These are phyloP conservation scores for Dentiscutata heterogama DNA, from an alignment of 371 early-diverging fungal genomes.

Conservation along the genomic window DNA sequence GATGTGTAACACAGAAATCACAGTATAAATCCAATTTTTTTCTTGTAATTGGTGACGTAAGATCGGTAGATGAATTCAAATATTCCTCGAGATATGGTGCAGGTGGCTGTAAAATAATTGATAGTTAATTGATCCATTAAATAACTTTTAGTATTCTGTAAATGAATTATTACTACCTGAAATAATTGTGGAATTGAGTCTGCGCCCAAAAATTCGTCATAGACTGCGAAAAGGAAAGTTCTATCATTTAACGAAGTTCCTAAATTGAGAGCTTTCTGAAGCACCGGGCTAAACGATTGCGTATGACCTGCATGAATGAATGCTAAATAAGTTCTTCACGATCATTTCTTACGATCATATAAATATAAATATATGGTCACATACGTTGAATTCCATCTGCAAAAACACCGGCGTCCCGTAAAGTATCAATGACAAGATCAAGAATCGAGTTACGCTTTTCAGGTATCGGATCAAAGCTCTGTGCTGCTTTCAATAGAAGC, in stretches of 20 bases:
- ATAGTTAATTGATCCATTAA: neutral
- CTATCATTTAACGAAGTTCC: constrained; percentile 31
- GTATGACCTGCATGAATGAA: neutral
- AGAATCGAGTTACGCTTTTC: constrained; percentile 30
- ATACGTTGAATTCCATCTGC: constrained; percentile 13
- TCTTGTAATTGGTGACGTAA: neutral
- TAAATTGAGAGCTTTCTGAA: constrained; percentile 36
- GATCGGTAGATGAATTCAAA: constrained; percentile 15
- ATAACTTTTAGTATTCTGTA: too few relatives aligned
- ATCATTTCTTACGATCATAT: neutral
- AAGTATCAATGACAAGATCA: constrained; percentile 29
- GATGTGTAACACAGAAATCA: constrained; percentile 29
- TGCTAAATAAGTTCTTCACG: neutral
- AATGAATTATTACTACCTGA: constrained; percentile 3
- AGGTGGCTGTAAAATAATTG: neutral
- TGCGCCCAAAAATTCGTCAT: constrained; percentile 40
- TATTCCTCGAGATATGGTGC: constrained; percentile 42
- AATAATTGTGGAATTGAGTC: constrained; percentile 38
- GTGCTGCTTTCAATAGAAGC: constrained; percentile 30
- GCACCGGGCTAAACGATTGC: constrained; percentile 20
- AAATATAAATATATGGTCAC: neutral
- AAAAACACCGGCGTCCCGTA: constrained; percentile 40
- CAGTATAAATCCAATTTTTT: constrained; percentile 43
- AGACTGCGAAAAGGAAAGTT: constrained; percentile 40
- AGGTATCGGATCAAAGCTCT: constrained; percentile 3